Evolutionary conservation across 192 early-diverging fungal genomes (phyloP).

Genomic region (Paraglomus occultum): DNA sequence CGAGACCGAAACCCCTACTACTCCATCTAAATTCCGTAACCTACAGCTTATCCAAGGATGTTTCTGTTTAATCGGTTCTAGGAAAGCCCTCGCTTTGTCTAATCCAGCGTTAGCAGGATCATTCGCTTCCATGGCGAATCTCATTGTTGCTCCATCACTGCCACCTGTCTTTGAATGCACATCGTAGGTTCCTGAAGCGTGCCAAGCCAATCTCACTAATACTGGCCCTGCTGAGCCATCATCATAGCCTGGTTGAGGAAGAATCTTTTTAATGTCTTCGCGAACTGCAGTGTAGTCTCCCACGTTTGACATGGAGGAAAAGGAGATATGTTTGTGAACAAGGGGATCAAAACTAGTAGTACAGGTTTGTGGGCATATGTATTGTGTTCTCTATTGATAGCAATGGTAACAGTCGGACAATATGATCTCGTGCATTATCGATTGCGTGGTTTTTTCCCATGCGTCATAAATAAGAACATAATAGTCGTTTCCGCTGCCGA

Average conservation of each 20-base stretch:
- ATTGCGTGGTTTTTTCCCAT: too few species aligned
- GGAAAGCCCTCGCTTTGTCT: slow-evolving; percentile 39
- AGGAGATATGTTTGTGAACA: too few species aligned
- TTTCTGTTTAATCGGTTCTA: slow-evolving; percentile 67
- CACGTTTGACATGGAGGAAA: background rate
- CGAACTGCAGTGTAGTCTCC: slow-evolving; percentile 40
- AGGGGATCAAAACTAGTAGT: too few species aligned
- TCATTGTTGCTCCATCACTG: slow-evolving; percentile 70
- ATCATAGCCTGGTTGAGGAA: slow-evolving; percentile 41
- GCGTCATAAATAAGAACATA: too few species aligned
- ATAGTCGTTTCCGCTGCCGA: too few species aligned
- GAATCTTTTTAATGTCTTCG: slow-evolving; percentile 39
- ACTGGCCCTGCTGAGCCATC: slow-evolving; percentile 72
- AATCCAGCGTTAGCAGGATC: slow-evolving; percentile 72
- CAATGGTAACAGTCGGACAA: too few species aligned
- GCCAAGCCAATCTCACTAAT: slow-evolving; percentile 54
- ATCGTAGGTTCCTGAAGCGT: slow-evolving; percentile 71
- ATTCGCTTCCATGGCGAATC: slow-evolving; percentile 49
- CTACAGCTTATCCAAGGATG: slow-evolving; percentile 55
- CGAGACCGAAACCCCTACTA: background rate
- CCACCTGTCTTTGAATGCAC: slow-evolving; percentile 56
- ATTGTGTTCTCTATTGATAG: too few species aligned
- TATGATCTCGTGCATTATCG: too few species aligned
- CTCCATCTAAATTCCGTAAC: background rate
- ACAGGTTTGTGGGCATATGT: too few species aligned